Percentiles rank a stretch among this genome's conserved stretches.
Conservation (phyloP, 805 yeast genomes). For the Kuraishia capsulata region DNA sequence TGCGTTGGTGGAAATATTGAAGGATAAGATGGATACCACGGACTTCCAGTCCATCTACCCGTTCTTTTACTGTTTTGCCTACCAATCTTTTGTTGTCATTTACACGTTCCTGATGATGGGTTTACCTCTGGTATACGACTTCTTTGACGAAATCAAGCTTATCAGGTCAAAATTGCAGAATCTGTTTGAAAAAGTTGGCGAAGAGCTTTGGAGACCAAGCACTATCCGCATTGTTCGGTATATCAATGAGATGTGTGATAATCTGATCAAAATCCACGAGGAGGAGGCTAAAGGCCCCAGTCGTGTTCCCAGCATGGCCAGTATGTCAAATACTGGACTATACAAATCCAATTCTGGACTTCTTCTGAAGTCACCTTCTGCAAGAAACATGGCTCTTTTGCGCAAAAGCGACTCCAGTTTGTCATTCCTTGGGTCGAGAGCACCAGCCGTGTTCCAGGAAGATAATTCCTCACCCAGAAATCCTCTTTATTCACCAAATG, state of each 20-base stretch:
- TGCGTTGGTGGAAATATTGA: constrained; percentile 23
- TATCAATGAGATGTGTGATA: constrained; percentile 22
- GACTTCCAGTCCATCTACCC: constrained; percentile 31
- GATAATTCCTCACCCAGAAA: too few species aligned
- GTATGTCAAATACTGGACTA: constrained; percentile 2
- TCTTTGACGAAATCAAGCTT: constrained; percentile 15
- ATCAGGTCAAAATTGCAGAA: constrained; percentile 19
- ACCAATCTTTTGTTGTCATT: constrained; percentile 42
- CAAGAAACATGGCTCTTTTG: not conserved
- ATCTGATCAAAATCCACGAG: constrained; percentile 10
- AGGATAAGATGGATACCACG: constrained; percentile 18
- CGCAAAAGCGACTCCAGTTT: not conserved
- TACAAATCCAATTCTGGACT: constrained; percentile 1
- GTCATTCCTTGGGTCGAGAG: not conserved
- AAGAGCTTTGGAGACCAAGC: constrained; percentile 18
- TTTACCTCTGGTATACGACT: constrained; percentile 18
- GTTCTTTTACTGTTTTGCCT: constrained; percentile 36
- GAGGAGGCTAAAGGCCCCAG: not conserved
- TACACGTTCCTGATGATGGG: constrained; percentile 38
- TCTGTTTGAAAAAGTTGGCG: constrained; percentile 18
- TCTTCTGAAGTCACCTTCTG: not conserved
- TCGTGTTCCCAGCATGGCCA: not conserved
- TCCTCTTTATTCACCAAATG: too few species aligned
- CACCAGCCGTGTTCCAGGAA: not conserved
- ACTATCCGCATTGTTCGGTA: constrained; percentile 20